Evolutionary conservation across 139 green algal species (phyloP).

Genomic region (Micractinium conductrix): DNA sequence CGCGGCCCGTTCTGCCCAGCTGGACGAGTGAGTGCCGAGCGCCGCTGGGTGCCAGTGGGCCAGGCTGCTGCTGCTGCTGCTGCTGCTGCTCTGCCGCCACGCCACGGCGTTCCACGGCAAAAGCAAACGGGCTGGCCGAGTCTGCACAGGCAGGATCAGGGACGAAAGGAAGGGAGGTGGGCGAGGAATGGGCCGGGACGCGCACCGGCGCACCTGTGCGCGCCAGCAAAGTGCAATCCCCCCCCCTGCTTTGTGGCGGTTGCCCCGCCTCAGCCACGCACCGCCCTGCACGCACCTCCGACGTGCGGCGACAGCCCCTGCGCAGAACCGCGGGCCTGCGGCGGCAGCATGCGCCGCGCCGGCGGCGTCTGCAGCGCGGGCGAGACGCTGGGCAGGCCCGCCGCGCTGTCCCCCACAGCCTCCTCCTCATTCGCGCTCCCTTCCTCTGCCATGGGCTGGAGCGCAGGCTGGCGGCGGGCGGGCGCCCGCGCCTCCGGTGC

Average conservation of each 20-base stretch:
- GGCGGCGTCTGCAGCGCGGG: slow-evolving; percentile 13
- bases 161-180: no score
- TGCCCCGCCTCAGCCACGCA: no score
- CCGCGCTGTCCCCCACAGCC: background rate
- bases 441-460: background rate
- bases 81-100: background rate
- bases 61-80: background rate
- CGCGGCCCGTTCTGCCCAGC: background rate
- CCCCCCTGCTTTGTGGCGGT: no score
- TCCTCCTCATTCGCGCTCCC: background rate
- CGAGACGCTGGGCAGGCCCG: background rate
- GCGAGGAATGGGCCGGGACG: no score
- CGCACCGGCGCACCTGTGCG: no score
- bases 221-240: no score
- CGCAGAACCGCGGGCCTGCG: background rate
- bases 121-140: background rate
- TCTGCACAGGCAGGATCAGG: no score
- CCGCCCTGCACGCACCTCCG: no score
- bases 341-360: slow-evolving; percentile 12
- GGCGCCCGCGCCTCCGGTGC: background rate
- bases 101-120: background rate
- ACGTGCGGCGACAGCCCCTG: no score
- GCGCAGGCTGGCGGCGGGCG: background rate
- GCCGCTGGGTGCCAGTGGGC: no score
- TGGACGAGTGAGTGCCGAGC: no score